A percentile compares a stretch with the other conserved stretches of the same genome.
phyloP scores from a whole-genome alignment of 2,329 filamentous ascomycete genomes.

The Trichoderma sp. region DNA sequence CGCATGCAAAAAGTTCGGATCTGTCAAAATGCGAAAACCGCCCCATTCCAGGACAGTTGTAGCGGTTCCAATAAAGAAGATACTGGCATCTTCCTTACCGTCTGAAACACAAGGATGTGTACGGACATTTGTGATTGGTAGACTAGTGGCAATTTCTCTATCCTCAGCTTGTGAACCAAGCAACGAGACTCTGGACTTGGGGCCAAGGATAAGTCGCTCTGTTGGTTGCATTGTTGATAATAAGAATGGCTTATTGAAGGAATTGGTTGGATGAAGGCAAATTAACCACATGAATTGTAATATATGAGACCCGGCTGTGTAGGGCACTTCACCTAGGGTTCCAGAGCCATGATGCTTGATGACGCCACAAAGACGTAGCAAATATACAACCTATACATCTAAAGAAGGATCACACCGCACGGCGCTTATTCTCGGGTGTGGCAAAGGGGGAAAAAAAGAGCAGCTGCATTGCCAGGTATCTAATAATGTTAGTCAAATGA shows the following conservation, averaged over 20 bases:
- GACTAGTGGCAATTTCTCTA: background rate
- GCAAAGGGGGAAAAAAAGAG: no score
- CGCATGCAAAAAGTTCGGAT: background rate
- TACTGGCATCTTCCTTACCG: background rate
- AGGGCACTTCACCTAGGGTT: background rate
- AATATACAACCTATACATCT: background rate
- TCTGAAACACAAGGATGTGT: background rate
- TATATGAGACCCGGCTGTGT: no score
- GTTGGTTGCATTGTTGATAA: no score
- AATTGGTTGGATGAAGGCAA: no score
- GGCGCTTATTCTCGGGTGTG: background rate
- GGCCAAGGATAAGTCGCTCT: background rate
- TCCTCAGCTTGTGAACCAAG: background rate
- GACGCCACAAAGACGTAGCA: background rate
- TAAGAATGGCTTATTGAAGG: no score
- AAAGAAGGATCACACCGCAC: background rate
- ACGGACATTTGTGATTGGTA: background rate
- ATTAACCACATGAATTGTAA: no score
- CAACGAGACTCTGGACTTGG: no score
- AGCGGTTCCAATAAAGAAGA: background rate
- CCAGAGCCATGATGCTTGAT: background rate
- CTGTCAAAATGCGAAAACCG: background rate
- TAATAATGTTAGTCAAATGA: background rate
- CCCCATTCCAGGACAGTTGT: background rate
- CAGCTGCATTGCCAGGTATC: background rate